Base-by-base conservation (phyloP, 805 yeast genomes). In the Blastobotrys terrestris region DNA sequence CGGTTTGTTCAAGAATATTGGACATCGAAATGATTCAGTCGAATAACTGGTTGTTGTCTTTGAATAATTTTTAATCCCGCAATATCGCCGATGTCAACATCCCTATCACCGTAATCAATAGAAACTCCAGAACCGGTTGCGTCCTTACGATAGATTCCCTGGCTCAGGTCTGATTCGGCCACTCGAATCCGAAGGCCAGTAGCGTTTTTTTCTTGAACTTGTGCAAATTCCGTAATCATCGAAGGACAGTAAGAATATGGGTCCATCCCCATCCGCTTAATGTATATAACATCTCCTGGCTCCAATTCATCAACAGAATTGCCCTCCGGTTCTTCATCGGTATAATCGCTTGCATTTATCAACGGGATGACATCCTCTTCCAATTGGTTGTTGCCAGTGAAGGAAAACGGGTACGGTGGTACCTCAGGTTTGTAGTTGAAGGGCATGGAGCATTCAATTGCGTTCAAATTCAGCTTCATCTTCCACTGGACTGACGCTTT, bases 401-500 rank as follows among this genome's bases (percentile, higher is more conserved):
- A 44, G 46, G 11, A 11, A 39, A 31, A 54, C 11, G 58, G 58
- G 31, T 45, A 55, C 11, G 53, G 50, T 16, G 58, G 55, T 3
- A 55, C 39, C 15, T 16, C 6, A 5, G 49, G 50, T 3, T 20
- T 19, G 35, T 31, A 50, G 11, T 42, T 21, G 16, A 49, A 52
- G 15, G 58, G 58, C 20, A 41, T 44, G 2, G 44, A 26, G 48
- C 58, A 55, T 50, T 55, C 58, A 15, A 50, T 46, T 4, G 54
- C 51, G 39, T 26, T 45, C 11, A 51, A 39, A 16, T 20, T 50
- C 53, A 53, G 43, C 13, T 44, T 51, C 18, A 39, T 20, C 26
- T 6, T 39, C 19, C 19, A 45, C 6, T 22, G 31, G 21, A 41
- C 16, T 18, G 20, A 11, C 3, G n/a, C 44, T 11, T 8, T 7